Evolutionary conservation across 441 rosid genomes (phyloP).

Genomic region (Mallotus japonicus): DNA sequence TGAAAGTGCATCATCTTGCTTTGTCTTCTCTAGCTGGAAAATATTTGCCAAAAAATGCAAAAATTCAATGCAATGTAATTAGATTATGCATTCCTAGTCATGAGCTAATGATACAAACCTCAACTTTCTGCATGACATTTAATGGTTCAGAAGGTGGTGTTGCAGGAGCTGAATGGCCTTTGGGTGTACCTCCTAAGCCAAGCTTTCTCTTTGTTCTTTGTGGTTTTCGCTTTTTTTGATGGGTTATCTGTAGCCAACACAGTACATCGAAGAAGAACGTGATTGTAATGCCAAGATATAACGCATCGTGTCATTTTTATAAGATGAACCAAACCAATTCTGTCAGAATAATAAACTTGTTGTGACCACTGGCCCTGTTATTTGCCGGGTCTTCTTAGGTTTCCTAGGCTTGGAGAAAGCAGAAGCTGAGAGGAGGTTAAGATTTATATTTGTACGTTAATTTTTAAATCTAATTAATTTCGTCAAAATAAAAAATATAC

Average conservation of each 20-base stretch:
- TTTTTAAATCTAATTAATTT: too few species aligned
- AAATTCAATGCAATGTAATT: neutral
- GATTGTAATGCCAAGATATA: neutral
- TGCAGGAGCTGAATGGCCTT: conserved; percentile 32
- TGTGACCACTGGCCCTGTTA: conserved; percentile 61
- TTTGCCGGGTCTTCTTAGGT: conserved; percentile 68
- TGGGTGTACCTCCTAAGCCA: conserved; percentile 37
- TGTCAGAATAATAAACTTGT: conserved; percentile 46
- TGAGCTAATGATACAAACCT: conserved; percentile 37
- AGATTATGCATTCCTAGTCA: neutral
- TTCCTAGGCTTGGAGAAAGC: conserved; percentile 87
- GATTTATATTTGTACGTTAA: too few species aligned
- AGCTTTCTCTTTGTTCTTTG: conserved; percentile 44
- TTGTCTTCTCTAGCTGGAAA: conserved; percentile 63
- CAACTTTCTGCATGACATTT: conserved; percentile 52
- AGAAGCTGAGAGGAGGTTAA: too few species aligned
- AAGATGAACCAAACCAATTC: conserved; percentile 24
- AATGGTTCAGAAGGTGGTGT: conserved; percentile 35
- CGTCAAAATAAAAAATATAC: too few species aligned
- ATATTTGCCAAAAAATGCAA: neutral
- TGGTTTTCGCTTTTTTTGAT: conserved; percentile 35
- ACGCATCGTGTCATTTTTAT: neutral
- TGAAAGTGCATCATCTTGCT: conserved; percentile 76
- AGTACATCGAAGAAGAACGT: neutral
- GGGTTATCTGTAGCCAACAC: conserved; percentile 38